These are phyloP conservation scores for Fusarium pseudograminearum DNA, from an alignment of 2,329 filamentous ascomycete genomes.

Conservation along the genomic window DNA sequence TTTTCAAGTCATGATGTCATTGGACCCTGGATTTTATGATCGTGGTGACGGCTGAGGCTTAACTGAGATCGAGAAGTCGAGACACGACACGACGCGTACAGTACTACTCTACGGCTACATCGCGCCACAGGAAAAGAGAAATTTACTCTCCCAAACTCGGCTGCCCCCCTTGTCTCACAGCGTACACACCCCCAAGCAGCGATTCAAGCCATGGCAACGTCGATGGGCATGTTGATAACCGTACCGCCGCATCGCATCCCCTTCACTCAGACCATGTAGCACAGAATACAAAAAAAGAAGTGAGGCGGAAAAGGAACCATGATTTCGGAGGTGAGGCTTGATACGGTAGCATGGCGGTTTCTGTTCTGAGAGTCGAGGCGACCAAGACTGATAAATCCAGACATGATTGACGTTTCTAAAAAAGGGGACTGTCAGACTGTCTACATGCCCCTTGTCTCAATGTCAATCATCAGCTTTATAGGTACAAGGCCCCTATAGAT, in stretches of 20 bases:
- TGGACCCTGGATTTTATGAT: constrained; percentile 25
- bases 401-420: constrained; percentile 19
- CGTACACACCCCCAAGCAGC: constrained; percentile 16
- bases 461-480: constrained; percentile 6
- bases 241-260: constrained; percentile 26
- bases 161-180: constrained; percentile 19
- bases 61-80: too few species aligned
- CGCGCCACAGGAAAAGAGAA: background rate
- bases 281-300: background rate
- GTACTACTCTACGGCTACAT: background rate
- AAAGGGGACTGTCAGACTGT: constrained; percentile 11
- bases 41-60: too few species aligned
- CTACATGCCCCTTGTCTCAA: background rate
- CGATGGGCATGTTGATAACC: constrained; percentile 33
- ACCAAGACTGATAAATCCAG: constrained; percentile 18
- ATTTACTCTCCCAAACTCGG: background rate
- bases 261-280: constrained; percentile 26
- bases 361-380: constrained; percentile 12
- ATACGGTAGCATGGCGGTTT: constrained; percentile 2
- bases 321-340: constrained; percentile 19
- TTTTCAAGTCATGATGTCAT: constrained; percentile 34
- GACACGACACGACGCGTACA: background rate
- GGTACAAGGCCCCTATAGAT: background rate
- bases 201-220: constrained; percentile 6
- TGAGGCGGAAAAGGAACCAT: constrained; percentile 26